A percentile compares a stretch with the other conserved stretches of the same genome.
These are phyloP conservation scores for Cryphonectria radicalis DNA, from an alignment of 2,329 filamentous ascomycete genomes.

Conservation along the genomic window DNA sequence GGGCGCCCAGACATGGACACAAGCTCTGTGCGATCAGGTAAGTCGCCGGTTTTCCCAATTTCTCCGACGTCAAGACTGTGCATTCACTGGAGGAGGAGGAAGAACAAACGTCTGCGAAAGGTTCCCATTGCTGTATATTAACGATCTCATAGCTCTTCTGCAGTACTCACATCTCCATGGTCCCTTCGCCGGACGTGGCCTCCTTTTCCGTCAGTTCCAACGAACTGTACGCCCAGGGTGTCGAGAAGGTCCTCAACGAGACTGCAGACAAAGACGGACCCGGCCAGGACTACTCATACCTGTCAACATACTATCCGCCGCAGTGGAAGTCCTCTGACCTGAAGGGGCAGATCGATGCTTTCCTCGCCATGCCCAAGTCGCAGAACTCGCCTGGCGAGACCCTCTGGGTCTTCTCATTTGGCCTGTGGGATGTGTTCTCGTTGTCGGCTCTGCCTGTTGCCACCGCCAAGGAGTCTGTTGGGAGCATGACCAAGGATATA, in stretches of 20 bases:
- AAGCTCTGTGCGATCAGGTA: slow-evolving; percentile 54
- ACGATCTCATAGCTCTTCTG: slow-evolving; percentile 47
- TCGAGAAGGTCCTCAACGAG: slow-evolving; percentile 41
- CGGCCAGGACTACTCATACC: slow-evolving; percentile 49
- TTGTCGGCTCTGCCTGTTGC: slow-evolving; percentile 51
- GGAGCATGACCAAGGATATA: slow-evolving; percentile 43
- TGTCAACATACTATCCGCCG: slow-evolving; percentile 48
- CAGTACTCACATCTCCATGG: slow-evolving; percentile 49
- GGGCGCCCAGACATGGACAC: slow-evolving; percentile 48
- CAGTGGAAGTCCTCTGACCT: slow-evolving; percentile 47
- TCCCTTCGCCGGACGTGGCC: slow-evolving; percentile 49
- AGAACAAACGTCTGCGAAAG: no score
- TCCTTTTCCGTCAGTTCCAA: slow-evolving; percentile 62
- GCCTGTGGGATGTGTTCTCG: slow-evolving; percentile 60
- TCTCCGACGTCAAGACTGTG: neutral
- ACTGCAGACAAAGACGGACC: slow-evolving; percentile 41
- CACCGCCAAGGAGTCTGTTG: slow-evolving; percentile 43
- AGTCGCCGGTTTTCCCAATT: slow-evolving; percentile 22
- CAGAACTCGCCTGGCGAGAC: slow-evolving; percentile 48
- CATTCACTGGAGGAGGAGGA: no score
- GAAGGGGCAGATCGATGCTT: slow-evolving; percentile 48
- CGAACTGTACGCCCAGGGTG: slow-evolving; percentile 53
- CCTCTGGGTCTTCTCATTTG: slow-evolving; percentile 57
- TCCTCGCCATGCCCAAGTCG: slow-evolving; percentile 47
- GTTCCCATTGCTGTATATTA: no score